Conservation (phyloP, 768 basidiomycete genomes). For the Mycena vulgaris region DNA sequence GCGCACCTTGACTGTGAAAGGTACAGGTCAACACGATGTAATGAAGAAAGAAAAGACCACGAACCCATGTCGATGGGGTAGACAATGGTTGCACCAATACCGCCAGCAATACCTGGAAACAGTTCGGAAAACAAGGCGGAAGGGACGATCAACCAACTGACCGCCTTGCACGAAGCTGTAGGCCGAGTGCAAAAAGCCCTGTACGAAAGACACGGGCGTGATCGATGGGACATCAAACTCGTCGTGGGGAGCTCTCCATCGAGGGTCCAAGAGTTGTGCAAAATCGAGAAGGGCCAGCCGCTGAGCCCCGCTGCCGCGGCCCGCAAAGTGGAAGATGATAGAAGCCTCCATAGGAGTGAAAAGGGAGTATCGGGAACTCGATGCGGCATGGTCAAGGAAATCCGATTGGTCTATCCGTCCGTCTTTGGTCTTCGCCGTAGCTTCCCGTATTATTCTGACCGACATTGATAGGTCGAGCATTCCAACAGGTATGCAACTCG, state of each 20-base stretch:
- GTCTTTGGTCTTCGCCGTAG: slow-evolving; percentile 91
- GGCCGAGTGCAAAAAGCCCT: slow-evolving; percentile 74
- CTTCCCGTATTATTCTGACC: slow-evolving; percentile 87
- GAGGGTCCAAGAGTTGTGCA: slow-evolving; percentile 91
- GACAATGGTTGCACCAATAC: slow-evolving; percentile 96
- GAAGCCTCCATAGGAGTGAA: slow-evolving; percentile 99
- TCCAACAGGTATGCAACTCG: slow-evolving; percentile 16
- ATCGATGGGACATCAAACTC: slow-evolving; percentile 55
- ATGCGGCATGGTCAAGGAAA: slow-evolving; percentile 91
- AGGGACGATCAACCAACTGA: slow-evolving; percentile 43
- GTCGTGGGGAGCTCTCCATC: slow-evolving; percentile 84
- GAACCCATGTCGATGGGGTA: slow-evolving; percentile 95
- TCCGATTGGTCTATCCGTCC: slow-evolving; percentile 97
- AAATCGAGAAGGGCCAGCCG: slow-evolving; percentile 92
- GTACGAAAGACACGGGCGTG: slow-evolving; percentile 61
- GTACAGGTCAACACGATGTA: slow-evolving; percentile 32
- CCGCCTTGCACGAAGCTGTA: slow-evolving; percentile 94
- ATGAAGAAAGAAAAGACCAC: slow-evolving; percentile 45
- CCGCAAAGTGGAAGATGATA: slow-evolving; percentile 98
- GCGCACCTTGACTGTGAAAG: slow-evolving; percentile 78
- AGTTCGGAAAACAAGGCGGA: slow-evolving; percentile 34
- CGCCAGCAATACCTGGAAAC: slow-evolving; percentile 87
- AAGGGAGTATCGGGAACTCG: slow-evolving; percentile 91
- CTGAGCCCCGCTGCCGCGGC: slow-evolving; percentile 78
- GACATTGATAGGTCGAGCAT: slow-evolving; percentile 17